Evolutionary conservation across 1,284 basidiomycete species (phyloP), one percentile per base, ranked within the genome.

Genomic region (Singerocomus inundabilis): DNA sequence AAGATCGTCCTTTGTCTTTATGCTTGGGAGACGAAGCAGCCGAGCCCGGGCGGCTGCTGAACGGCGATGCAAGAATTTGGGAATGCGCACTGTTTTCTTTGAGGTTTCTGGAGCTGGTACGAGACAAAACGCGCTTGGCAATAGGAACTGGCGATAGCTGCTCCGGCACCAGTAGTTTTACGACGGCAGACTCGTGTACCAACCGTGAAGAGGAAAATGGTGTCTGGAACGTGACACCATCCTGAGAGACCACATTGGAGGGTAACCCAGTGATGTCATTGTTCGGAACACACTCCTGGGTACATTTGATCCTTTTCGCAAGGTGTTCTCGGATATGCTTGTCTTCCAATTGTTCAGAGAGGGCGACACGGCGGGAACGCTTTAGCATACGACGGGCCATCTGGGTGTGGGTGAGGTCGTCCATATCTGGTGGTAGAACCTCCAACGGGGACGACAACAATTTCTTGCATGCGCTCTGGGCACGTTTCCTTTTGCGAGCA

Each of bases 301-400:
- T 39, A 16, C 28, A 48, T 33, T 51, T 66, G 16, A 55, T 59
- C 50, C 55, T 61, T 52, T 68, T 69, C 26, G 53, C 46, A 15
- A 60, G 42, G 38, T 49, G 58, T 3, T 62, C 57, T 13, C 41
- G 48, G 11, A 50, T 36, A 13, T 47, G 59, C 34, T 41, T 52
- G 31, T 67, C 56, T 25, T 55, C 55, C 30, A 43, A 24, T 4
- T 59, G 55, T 13, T 57, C 57, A 29, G 56, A 53, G 16, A 62
- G 54, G 18, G 65, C 53, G 13, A 66, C 60, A 16, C 68, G 66
- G 40, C 76, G 71, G 26, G 76, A 73, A 8, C 76, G 70, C 58
- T 79, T 78, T 55, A 72, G 71, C 74, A 78, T 78, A 15, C 77
- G 68, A n/a, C 61, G 67, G 11, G 69, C 63, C 75, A 79, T 77